These are phyloP conservation scores for Mangifera indica DNA, from an alignment of 345 rosid species.

Conservation along the genomic window DNA sequence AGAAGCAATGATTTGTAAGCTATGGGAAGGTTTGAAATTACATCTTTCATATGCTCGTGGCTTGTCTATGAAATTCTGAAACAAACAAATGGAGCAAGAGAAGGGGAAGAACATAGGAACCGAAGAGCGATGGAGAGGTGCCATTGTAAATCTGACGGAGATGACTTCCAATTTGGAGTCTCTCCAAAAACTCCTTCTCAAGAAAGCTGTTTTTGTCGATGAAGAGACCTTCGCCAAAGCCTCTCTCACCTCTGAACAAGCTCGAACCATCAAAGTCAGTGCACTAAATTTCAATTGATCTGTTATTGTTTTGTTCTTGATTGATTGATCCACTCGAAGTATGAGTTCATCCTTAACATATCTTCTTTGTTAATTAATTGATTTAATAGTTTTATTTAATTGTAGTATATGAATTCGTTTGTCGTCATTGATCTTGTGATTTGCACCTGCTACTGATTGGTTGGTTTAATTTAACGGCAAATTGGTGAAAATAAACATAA, in stretches of 20 bases:
- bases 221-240: slow-evolving; percentile 85
- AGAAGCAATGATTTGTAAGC: no score
- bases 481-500: slow-evolving; percentile 1
- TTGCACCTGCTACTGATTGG: background rate
- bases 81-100: slow-evolving; percentile 22
- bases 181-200: slow-evolving; percentile 76
- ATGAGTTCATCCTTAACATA: background rate
- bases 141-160: slow-evolving; percentile 73
- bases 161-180: slow-evolving; percentile 83
- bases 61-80: no score
- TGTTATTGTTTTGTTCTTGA: background rate
- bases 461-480: background rate
- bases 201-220: slow-evolving; percentile 91
- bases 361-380: background rate
- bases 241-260: slow-evolving; percentile 86
- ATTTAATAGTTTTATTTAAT: background rate
- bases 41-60: no score
- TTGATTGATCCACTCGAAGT: background rate
- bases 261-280: slow-evolving; percentile 82
- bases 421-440: background rate
- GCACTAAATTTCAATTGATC: background rate
- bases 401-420: no score
- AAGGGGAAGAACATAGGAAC: slow-evolving; percentile 58
- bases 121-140: slow-evolving; percentile 92
- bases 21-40: no score